Evolutionary conservation across 2,329 filamentous ascomycete genomes (phyloP), one percentile per base, ranked within the genome.

Genomic region (Nannizzia gypsea): DNA sequence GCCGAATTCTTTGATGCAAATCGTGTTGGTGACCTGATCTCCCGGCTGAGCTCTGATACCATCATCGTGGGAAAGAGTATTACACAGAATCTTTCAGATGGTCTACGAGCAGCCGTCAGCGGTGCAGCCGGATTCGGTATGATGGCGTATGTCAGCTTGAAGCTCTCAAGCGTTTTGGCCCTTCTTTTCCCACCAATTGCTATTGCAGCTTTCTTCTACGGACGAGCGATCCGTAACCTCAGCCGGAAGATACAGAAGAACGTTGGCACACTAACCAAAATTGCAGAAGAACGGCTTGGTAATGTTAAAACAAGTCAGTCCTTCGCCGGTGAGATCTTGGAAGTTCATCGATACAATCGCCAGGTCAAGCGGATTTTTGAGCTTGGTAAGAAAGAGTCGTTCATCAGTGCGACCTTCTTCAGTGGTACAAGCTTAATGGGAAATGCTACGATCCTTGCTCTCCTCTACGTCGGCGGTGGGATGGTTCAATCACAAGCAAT

Each of bases 1-100:
- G 93, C 93, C 61, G 93, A 97, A 69, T 99, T 99, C 77, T 99
- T 99, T 70, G 93, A 99, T 71, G 93, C 93, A 42, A 99, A 99
- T 75, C 83, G 93, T 26, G 91, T 96, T 26, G 93, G 93, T 71
- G 93, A 99, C 71, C 78, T 99, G 66, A 96, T 99, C 69, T 97
- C 92, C 40, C 87, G 95, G 40, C 83, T 99, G 52, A 91, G 92
- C 68, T 95, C 91, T 1, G 95, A 99, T 72, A 96, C 93, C 0
- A 90, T 97, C 69, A 95, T 99, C 69, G 93, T 99, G 59, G 93
- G 92, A 70, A 99, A 99, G 76, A 96, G 90, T 68, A 96, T 99
- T 65, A 99, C 93, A 0, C 92, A 97, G 70, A 99, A 99, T 70
- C 78, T 99, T 56, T 97, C 92, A 4, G 93, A 99, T 74, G 93